Evolutionary conservation across 805 yeast genomes (phyloP).

Genomic region (Cephaloascus fragrans): DNA sequence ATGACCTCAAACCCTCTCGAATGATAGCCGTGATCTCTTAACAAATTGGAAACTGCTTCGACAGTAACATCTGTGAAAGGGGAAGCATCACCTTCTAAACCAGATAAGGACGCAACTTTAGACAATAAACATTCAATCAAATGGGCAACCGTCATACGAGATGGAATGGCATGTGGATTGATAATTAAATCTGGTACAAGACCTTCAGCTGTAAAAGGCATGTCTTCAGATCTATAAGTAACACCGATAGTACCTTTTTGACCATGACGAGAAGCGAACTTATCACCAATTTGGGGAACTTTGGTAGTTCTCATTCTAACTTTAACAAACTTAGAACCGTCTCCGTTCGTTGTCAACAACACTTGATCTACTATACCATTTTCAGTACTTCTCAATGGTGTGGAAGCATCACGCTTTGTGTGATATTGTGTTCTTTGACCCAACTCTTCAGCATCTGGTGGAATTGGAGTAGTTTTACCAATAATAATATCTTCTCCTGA

Average conservation of each 20-base stretch:
- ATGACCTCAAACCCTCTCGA: conserved; percentile 97
- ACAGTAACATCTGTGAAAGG: conserved; percentile 98
- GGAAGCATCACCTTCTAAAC: conserved; percentile 98
- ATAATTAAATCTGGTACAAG: conserved; percentile 94
- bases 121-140: conserved; percentile 95
- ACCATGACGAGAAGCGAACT: conserved; percentile 99
- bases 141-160: conserved; percentile 99
- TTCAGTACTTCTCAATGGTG: conserved; percentile 94
- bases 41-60: conserved; percentile 85
- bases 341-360: conserved; percentile 92
- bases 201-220: conserved; percentile 97
- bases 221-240: conserved; percentile 95
- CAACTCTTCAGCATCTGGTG: conserved; percentile 97
- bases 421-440: conserved; percentile 98
- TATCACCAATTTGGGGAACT: conserved; percentile 98
- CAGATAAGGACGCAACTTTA: conserved; percentile 89
- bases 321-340: conserved; percentile 94
- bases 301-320: conserved; percentile 99
- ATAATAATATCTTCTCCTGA: conserved; percentile 98
- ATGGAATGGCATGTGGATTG: conserved; percentile 99
- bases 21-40: conserved; percentile 94
- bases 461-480: conserved; percentile 98
- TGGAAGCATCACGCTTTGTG: conserved; percentile 97
- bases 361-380: conserved; percentile 98
- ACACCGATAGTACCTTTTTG: conserved; percentile 99